Evolutionary conservation across 306 rosid species (phyloP).

Genomic region (Acacia melanoxylon): DNA sequence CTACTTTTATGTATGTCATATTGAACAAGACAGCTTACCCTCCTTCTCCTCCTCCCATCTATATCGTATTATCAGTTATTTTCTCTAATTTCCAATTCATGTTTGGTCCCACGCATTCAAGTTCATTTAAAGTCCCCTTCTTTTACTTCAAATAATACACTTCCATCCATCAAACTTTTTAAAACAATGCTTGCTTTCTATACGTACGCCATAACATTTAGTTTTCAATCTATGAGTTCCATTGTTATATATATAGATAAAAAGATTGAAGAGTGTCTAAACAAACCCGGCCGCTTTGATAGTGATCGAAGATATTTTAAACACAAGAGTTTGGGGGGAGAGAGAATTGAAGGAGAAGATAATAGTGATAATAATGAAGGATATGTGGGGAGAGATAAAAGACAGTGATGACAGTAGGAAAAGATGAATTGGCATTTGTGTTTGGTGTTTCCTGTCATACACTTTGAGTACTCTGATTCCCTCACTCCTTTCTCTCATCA

Average conservation of each 20-base stretch:
- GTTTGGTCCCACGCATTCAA: constrained; percentile 43
- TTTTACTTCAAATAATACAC: not conserved
- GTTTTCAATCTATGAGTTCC: not conserved
- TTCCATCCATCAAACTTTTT: not conserved
- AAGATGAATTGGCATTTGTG: constrained; percentile 33
- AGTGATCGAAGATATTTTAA: not conserved
- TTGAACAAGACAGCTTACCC: constrained; percentile 57
- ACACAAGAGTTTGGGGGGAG: not conserved
- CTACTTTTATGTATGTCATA: constrained; percentile 48
- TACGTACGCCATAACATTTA: too few species aligned
- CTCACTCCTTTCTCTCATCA: constrained; percentile 26
- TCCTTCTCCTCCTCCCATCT: not conserved
- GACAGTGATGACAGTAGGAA: constrained; percentile 45
- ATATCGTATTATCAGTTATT: not conserved
- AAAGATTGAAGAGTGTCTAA: not conserved
- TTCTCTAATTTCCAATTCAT: constrained; percentile 38
- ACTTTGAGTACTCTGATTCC: constrained; percentile 43
- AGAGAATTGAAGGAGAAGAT: not conserved
- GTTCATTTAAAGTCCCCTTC: not conserved
- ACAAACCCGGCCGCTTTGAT: not conserved
- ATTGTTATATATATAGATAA: not conserved
- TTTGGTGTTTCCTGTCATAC: constrained; percentile 47
- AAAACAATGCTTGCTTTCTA: not conserved
- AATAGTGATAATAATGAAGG: not conserved
- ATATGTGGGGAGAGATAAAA: constrained; percentile 27